A percentile compares a stretch with the other conserved stretches of the same genome.
Evolutionary conservation across 176 grass and related monocot genomes (phyloP).

Genomic region (Zea luxurians): DNA sequence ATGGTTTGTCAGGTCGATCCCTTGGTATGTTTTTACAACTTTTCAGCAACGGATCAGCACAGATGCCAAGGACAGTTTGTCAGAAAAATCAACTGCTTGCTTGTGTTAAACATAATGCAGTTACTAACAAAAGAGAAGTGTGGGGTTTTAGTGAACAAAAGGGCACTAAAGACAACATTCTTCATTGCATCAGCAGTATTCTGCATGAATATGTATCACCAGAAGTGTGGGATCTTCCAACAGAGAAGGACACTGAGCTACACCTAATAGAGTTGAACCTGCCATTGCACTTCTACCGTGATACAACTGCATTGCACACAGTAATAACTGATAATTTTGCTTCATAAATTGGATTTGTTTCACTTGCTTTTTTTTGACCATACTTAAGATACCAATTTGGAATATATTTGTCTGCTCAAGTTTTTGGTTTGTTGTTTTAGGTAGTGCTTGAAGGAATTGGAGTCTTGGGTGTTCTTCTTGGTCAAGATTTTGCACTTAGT

Average conservation of each 20-base stretch:
- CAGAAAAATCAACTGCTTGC: conserved; percentile 31
- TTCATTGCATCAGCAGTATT: conserved; percentile 77
- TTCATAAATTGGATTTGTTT: conserved; percentile 34
- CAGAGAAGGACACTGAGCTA: conserved; percentile 48
- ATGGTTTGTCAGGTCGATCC: conserved; percentile 77
- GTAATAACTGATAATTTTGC: conserved; percentile 51
- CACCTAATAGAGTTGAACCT: conserved; percentile 47
- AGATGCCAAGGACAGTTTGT: conserved; percentile 25
- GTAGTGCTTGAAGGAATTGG: conserved; percentile 95
- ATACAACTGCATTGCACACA: conserved; percentile 72
- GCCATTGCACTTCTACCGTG: conserved; percentile 72
- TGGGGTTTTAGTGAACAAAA: conserved; percentile 57
- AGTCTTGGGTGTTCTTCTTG: conserved; percentile 71
- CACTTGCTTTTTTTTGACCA: conserved; percentile 15
- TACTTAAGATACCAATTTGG: not conserved
- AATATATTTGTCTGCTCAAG: conserved; percentile 29
- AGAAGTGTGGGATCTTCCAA: conserved; percentile 91
- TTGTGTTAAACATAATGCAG: conserved; percentile 22
- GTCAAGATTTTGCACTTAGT: conserved; percentile 79
- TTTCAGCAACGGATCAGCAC: conserved; percentile 50
- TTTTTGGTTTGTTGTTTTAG: conserved; percentile 45
- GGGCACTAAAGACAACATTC: conserved; percentile 45
- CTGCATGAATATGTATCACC: conserved; percentile 78
- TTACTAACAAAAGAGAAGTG: conserved; percentile 37
- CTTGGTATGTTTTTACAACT: conserved; percentile 58